Conservation (phyloP, 768 basidiomycete genomes). For the Psilocybe subaeruginosa region DNA sequence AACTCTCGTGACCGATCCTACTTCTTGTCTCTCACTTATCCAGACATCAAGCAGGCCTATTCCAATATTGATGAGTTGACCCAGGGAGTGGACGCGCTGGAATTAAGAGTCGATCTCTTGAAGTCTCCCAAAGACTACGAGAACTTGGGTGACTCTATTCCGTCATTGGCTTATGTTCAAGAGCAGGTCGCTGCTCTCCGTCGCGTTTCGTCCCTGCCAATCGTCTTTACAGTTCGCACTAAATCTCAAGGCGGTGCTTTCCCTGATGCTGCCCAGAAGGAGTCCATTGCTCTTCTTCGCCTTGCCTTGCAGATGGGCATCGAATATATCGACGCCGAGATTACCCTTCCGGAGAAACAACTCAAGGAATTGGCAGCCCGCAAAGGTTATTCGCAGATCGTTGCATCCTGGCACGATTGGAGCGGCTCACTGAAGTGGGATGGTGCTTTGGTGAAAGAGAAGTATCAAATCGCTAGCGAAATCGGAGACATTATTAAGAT, state of each 20-base stretch:
- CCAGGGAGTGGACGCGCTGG: constrained; percentile 88
- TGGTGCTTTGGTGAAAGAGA: constrained; percentile 62
- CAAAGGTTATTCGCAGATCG: constrained; percentile 78
- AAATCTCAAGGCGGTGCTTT: constrained; percentile 89
- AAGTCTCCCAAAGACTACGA: constrained; percentile 51
- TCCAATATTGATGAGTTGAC: constrained; percentile 71
- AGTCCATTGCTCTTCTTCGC: constrained; percentile 74
- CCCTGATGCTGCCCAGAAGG: constrained; percentile 75
- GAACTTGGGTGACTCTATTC: constrained; percentile 55
- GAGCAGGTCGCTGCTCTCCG: constrained; percentile 82
- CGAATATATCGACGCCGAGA: constrained; percentile 94
- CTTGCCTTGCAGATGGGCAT: constrained; percentile 83
- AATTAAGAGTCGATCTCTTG: constrained; percentile 92
- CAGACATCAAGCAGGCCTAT: constrained; percentile 77
- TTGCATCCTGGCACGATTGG: constrained; percentile 97
- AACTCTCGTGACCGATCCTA: constrained; percentile 68
- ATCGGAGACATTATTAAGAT: constrained; percentile 93
- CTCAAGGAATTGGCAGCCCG: constrained; percentile 59
- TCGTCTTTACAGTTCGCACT: constrained; percentile 92
- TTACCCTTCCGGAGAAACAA: constrained; percentile 65
- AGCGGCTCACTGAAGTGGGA: constrained; percentile 85
- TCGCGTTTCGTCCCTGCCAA: constrained; percentile 76
- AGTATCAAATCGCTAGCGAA: constrained; percentile 64
- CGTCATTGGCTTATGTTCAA: constrained; percentile 73
- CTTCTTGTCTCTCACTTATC: constrained; percentile 92